Base-by-base conservation (phyloP, 2,329 filamentous ascomycete genomes). In the Tympanopsis confertula region DNA sequence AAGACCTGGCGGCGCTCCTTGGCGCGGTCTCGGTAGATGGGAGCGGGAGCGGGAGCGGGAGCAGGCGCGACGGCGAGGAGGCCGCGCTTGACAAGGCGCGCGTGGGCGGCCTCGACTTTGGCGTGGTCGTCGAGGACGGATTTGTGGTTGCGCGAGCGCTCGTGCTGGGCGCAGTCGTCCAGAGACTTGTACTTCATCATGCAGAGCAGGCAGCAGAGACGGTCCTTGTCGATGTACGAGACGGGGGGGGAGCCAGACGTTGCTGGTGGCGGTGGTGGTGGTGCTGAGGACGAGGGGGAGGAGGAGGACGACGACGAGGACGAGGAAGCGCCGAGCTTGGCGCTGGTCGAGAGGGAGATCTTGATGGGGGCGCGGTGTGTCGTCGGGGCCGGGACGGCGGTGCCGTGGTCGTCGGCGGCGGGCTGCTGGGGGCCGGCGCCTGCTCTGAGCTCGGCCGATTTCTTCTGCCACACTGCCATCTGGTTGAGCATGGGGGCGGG, bases 1-100 rank as follows among this genome's bases (percentile, higher is more conserved):
- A 76, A 77, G 2, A 68, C 72, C 41, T 71, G 56, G 5, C 81
- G 69, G 14, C 81, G 69, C 53, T 84, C 78, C 47, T 72, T 77
- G 4, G 81, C 81, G 22, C 81, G 68, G 50, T 86, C 81, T 18
- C 76, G 69, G 50, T 81, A 82, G n/a, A 28, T n/a, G 24, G n/a
- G 12, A 28, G 24, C n/a, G n/a, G n/a, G n/a, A n/a, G n/a, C n/a
- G n/a, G n/a, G n/a, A n/a, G n/a, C n/a, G n/a, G n/a, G n/a, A n/a
- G n/a, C n/a, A n/a, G n/a, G n/a, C n/a, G n/a, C n/a, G n/a, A n/a
- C n/a, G n/a, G n/a, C n/a, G n/a, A n/a, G n/a, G n/a, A n/a, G n/a
- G n/a, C n/a, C n/a, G n/a, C n/a, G n/a, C n/a, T n/a, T n/a, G n/a
- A n/a, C n/a, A n/a, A n/a, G n/a, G n/a, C n/a, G n/a, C n/a, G n/a